Base-by-base conservation (phyloP, 2,329 filamentous ascomycete species). In the Chaetoscypha palmicola region DNA sequence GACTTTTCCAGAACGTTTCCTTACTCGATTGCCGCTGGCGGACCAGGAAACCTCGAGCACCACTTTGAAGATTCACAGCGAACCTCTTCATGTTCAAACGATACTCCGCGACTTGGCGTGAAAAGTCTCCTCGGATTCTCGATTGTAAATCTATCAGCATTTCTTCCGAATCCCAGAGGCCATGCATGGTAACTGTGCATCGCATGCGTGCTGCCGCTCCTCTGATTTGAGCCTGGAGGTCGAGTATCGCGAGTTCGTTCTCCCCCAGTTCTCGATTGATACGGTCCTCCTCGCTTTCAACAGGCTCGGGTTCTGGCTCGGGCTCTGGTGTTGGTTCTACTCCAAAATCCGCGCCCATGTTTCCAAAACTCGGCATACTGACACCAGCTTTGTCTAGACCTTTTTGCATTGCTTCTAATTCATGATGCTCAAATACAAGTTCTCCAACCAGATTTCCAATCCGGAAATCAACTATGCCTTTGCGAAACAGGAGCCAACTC, bases 361-460 rank as follows among this genome's bases (percentile, higher is more conserved):
- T 94, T 43, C 89, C 89, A 68, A 98, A 98, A 68, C 88, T 95
- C 30, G 92, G 92, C 89, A 98, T 96, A 59, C 79, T 94, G 52
- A 91, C 78, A 43, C 94, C 94, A 51, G 94, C 82, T 65, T 92
- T 94, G 69, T 98, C 92, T 35, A 98, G 78, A 36, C 92, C 92
- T 61, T 95, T 96, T 61, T 98, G 92, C 67, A 90, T 95, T 49
- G 89, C 88, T 65, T 98, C 92, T 21, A 98, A 74, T 62, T 98
- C 94, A 68, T 97, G 91, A 59, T 97, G 88, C 60, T 96, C 92
- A 58, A 98, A 98, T 62, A 97, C 86, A 3, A 98, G 77, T 62
- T 98, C 91, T 24, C 92, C 92, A 44, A 98, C 88, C 33, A 98
- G 73, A 58, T 98, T 98, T 12, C 91, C 92, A 59, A 98, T 98